These are phyloP conservation scores for Amyloporia xantha DNA, from an alignment of 768 basidiomycete genomes.

Conservation along the genomic window DNA sequence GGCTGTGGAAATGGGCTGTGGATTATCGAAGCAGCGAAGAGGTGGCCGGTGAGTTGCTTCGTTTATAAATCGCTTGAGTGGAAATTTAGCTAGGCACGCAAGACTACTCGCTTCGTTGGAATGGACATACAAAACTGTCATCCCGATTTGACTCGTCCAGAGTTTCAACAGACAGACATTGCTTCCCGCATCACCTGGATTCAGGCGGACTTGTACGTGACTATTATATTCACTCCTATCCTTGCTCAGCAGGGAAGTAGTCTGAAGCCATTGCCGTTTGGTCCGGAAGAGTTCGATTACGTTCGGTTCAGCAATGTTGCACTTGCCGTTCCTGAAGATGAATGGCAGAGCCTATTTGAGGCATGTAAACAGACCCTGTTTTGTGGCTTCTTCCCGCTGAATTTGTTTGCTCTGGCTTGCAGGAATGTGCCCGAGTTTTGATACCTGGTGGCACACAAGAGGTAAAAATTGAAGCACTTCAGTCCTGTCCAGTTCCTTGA, in stretches of 20 bases:
- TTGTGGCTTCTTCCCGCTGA: not conserved
- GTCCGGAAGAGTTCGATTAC: constrained; percentile 51
- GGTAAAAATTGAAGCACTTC: constrained; percentile 31
- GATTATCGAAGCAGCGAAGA: constrained; percentile 60
- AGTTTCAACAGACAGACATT: constrained; percentile 27
- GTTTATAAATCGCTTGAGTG: not conserved
- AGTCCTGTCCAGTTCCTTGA: not conserved
- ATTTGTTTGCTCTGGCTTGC: not conserved
- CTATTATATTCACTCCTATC: not conserved
- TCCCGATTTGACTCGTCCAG: constrained; percentile 36
- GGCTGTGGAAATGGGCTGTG: constrained; percentile 70
- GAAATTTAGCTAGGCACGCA: too few species aligned
- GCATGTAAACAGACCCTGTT: constrained; percentile 32
- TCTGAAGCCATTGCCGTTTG: constrained; percentile 59
- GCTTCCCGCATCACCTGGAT: constrained; percentile 55
- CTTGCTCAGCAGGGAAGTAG: constrained; percentile 28
- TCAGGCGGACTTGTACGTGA: constrained; percentile 56
- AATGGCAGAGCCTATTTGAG: constrained; percentile 67
- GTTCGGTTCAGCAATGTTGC: constrained; percentile 60
- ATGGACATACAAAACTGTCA: constrained; percentile 53
- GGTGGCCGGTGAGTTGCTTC: constrained; percentile 48
- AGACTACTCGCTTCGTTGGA: constrained; percentile 50
- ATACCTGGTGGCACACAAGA: constrained; percentile 57
- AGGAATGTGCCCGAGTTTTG: constrained; percentile 68
- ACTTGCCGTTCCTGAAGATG: constrained; percentile 65